phyloP scores from a whole-genome alignment of 2,329 filamentous ascomycete genomes.

The Didymella exigua region DNA sequence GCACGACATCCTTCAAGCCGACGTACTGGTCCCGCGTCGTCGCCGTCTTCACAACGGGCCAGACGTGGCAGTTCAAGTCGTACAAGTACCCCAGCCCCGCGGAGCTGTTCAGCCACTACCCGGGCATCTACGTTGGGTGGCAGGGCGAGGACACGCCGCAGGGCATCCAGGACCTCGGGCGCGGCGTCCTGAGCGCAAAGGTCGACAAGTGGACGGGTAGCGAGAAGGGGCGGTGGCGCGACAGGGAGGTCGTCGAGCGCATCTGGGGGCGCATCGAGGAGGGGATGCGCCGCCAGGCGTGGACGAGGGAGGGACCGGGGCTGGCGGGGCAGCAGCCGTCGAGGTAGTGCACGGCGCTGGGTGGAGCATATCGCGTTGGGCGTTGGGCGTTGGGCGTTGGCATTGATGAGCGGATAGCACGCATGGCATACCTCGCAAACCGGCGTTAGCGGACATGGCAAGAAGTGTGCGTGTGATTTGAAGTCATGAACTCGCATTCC shows the following conservation, averaged over 20 bases:
- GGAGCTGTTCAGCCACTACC: constrained; percentile 86
- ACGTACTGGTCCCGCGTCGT: constrained; percentile 97
- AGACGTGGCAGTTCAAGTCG: constrained; percentile 97
- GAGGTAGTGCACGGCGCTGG: constrained; percentile 21
- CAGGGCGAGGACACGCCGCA: constrained; percentile 80
- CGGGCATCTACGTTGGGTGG: constrained; percentile 91
- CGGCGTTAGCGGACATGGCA: no score
- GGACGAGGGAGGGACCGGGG: constrained; percentile 73
- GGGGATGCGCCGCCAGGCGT: constrained; percentile 84
- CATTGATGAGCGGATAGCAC: no score
- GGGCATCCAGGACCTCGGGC: constrained; percentile 81
- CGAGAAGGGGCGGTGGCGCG: constrained; percentile 70
- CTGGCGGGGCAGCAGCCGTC: constrained; percentile 29
- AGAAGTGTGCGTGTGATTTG: no score
- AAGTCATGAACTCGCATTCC: no score
- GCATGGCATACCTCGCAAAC: no score
- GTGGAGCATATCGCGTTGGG: not conserved
- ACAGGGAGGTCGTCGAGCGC: constrained; percentile 88
- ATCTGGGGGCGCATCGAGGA: constrained; percentile 91
- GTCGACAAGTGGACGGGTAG: constrained; percentile 80
- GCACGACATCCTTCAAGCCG: constrained; percentile 91
- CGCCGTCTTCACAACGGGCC: constrained; percentile 95
- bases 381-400: not conserved
- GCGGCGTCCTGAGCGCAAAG: constrained; percentile 76
- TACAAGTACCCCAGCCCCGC: constrained; percentile 93